Evolutionary conservation across 768 basidiomycete species (phyloP).

Genomic region (Lentinula lateritia): DNA sequence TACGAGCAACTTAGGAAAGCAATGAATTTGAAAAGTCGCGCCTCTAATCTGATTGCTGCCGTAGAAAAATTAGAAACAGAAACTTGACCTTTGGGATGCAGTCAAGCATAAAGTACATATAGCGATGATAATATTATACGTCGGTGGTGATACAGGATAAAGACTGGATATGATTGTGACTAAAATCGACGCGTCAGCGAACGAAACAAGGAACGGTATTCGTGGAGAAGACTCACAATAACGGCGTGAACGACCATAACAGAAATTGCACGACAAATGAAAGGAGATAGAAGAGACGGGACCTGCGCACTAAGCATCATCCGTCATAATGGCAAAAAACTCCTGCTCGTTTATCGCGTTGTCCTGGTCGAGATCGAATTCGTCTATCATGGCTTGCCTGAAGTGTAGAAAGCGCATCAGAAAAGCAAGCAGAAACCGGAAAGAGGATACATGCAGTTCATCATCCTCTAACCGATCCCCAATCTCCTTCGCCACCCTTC

Average conservation of each 20-base stretch:
- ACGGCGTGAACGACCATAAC: not conserved
- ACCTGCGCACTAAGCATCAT: slow-evolving; percentile 56
- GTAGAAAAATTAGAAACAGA: no score
- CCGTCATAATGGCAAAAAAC: slow-evolving; percentile 96
- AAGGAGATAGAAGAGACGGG: not conserved
- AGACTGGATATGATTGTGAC: not conserved
- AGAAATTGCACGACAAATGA: not conserved
- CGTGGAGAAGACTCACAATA: not conserved
- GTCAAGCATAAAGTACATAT: not conserved
- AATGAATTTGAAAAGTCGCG: no score
- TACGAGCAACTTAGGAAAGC: no score
- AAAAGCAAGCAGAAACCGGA: not conserved
- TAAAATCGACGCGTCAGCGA: not conserved
- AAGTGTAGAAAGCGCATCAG: not conserved
- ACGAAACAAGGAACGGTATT: not conserved
- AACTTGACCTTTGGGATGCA: not conserved
- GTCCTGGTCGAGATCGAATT: slow-evolving; percentile 98
- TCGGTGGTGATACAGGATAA: not conserved
- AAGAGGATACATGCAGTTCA: slow-evolving; percentile 69
- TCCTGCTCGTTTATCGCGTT: slow-evolving; percentile 96
- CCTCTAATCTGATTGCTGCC: no score
- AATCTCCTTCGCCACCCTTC: slow-evolving; percentile 93
- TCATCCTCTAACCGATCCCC: slow-evolving; percentile 94
- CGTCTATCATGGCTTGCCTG: slow-evolving; percentile 99
- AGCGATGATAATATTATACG: not conserved